Percentiles rank a stretch among this genome's conserved stretches.
These are phyloP conservation scores for Vararia minispora DNA, from an alignment of 768 basidiomycete species.

Conservation along the genomic window DNA sequence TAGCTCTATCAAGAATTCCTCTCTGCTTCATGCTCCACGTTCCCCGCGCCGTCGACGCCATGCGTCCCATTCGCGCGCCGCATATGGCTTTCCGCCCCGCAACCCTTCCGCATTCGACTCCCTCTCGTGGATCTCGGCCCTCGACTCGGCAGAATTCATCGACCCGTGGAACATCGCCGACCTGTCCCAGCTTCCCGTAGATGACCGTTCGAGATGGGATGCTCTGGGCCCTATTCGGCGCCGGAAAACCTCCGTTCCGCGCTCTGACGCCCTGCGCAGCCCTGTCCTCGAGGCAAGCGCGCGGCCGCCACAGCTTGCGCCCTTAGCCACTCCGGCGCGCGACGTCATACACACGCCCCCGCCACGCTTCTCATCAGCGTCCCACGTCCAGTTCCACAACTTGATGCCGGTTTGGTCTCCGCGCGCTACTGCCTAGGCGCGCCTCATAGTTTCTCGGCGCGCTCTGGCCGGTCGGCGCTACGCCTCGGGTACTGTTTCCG, in stretches of 20 bases:
- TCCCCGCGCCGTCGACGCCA: slow-evolving; percentile 14
- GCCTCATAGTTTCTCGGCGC: too few relatives aligned
- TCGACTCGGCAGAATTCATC: slow-evolving; percentile 8
- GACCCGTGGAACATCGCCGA: slow-evolving; percentile 12
- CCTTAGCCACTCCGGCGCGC: slow-evolving; percentile 1
- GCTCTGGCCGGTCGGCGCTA: too few relatives aligned
- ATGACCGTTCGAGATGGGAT: slow-evolving; percentile 4
- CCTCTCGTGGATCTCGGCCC: slow-evolving; percentile 14
- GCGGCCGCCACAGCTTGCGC: slow-evolving; percentile 4
- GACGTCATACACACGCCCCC: slow-evolving; percentile 11
- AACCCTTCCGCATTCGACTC: slow-evolving; percentile 13
- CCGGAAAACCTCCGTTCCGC: slow-evolving; percentile 6
- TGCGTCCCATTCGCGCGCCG: slow-evolving; percentile 4
- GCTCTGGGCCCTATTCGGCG: slow-evolving; percentile 13
- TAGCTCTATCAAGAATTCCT: slow-evolving; percentile 12
- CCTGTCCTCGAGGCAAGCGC: too few relatives aligned
- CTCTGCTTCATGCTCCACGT: slow-evolving; percentile 8
- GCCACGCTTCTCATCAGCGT: slow-evolving; percentile 12
- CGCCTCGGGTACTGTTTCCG: too few relatives aligned
- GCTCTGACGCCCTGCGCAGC: slow-evolving; percentile 6
- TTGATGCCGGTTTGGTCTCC: slow-evolving; percentile 15
- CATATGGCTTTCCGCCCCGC: slow-evolving; percentile 4
- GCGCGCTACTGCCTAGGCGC: too few relatives aligned
- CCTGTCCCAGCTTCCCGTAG: slow-evolving; percentile 12
- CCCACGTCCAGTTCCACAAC: slow-evolving; percentile 11